These are phyloP conservation scores for Penicillium hordei DNA, from an alignment of 2,329 filamentous ascomycete species.

Conservation along the genomic window DNA sequence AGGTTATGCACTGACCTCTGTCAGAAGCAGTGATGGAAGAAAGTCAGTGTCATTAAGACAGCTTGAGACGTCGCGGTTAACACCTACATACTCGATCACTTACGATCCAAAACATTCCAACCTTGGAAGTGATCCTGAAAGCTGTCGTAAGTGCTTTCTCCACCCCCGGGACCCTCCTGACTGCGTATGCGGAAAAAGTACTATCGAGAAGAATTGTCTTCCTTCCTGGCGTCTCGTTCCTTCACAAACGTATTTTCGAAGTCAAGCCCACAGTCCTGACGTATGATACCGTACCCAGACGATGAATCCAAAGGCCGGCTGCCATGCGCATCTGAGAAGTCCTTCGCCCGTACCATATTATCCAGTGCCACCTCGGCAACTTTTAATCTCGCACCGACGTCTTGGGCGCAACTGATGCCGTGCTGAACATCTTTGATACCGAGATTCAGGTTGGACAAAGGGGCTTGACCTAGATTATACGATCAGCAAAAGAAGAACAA, in stretches of 20 bases:
- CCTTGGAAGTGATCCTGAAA: not conserved
- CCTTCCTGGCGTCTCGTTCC: slow-evolving; percentile 8
- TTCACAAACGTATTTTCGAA: slow-evolving; percentile 46
- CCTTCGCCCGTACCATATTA: slow-evolving; percentile 47
- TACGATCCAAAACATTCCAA: not conserved
- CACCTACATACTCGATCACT: not conserved
- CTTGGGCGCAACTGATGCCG: slow-evolving; percentile 47
- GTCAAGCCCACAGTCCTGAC: slow-evolving; percentile 44
- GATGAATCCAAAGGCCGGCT: slow-evolving; percentile 50
- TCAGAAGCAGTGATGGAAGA: not conserved
- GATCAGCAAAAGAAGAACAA: not conserved
- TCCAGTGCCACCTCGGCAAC: slow-evolving; percentile 47
- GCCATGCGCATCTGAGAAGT: slow-evolving; percentile 34
- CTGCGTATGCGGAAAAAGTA: not conserved
- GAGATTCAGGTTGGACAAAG: slow-evolving; percentile 52
- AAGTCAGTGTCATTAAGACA: not conserved
- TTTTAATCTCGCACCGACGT: slow-evolving; percentile 41
- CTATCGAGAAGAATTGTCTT: not conserved
- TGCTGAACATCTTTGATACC: slow-evolving; percentile 55
- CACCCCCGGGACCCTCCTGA: not conserved
- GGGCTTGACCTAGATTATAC: slow-evolving; percentile 19
- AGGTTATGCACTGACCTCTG: not conserved
- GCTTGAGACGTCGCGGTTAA: not conserved
- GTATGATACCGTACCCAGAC: slow-evolving; percentile 52
- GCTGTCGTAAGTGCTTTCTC: not conserved